Evolutionary conservation across 768 basidiomycete genomes (phyloP), one percentile per base, ranked within the genome.

Genomic region (Termitomyces sp.): DNA sequence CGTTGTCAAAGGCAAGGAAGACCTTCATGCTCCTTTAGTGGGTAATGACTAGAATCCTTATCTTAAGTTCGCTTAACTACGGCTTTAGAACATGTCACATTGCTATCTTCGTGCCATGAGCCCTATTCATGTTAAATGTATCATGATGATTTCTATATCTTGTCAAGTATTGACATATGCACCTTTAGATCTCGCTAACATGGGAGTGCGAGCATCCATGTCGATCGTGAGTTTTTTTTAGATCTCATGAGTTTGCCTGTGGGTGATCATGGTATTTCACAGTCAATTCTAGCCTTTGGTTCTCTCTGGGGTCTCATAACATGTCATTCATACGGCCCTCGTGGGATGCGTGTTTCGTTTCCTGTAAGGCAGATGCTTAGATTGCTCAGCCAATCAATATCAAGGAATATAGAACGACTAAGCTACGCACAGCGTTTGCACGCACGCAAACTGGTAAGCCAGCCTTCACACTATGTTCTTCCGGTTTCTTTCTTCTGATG

Each of bases 21-120:
- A 94, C 69, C 76, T 94, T 6, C 80, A 87, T 49, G 71, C 72
- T 6, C 90, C 91, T 4, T 72, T 92, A 57, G 84, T 86, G 68
- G 45, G 78, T 74, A 37, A 37, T 18, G n/a, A 12, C 4, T 30
- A 15, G 9, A 18, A 24, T 41, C 0, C 1, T 3, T 47, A 8
- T 45, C 6, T 20, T 42, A 6, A 47, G 30, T 39, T 30, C 1
- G 34, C 41, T 16, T n/a, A 45, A 31, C 12, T 18, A 47, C 45
- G 16, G 46, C 15, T 41, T n/a, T 45, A 88, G 81, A 84, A 93
- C 66, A 91, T 93, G 89, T 91, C 91, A 0, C 88, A 93, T 70
- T 89, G 85, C 57, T 90, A 88, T 63, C 74, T 93, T 9, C 82
- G 91, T n/a, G 89, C 90, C 0, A 92, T 94, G 90, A 88, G 87